Percentiles rank a stretch among this genome's conserved stretches.
Conservation (phyloP, 192 early-diverging fungal genomes). For the Fimicolochytrium jonesii region DNA sequence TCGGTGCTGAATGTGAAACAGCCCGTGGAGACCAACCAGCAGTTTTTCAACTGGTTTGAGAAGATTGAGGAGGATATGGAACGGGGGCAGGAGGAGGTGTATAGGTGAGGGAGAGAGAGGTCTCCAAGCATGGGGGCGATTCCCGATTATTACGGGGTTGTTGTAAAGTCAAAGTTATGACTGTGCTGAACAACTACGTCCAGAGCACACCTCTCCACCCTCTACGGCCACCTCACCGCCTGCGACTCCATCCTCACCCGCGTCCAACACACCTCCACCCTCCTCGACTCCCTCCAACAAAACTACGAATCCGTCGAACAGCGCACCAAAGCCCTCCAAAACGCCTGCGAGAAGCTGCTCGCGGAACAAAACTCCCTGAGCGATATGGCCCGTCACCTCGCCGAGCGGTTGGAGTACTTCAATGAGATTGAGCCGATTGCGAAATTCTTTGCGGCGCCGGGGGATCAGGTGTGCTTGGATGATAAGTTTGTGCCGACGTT, state of each 20-base stretch:
- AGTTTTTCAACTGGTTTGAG: constrained; percentile 96
- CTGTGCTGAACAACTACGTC: too few relatives aligned
- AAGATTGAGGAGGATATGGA: constrained; percentile 76
- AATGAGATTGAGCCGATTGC: constrained; percentile 80
- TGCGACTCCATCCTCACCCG: constrained; percentile 65
- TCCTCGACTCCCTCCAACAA: constrained; percentile 60
- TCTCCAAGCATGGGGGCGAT: background rate
- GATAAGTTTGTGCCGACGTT: constrained; percentile 78
- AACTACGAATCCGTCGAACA: constrained; percentile 78
- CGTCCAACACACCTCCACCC: constrained; percentile 48
- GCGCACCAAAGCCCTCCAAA: constrained; percentile 71
- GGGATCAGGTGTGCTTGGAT: constrained; percentile 77
- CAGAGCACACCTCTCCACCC: constrained; percentile 58
- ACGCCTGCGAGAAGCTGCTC: constrained; percentile 75
- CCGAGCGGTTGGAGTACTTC: constrained; percentile 68
- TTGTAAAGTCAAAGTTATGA: background rate
- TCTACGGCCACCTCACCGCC: constrained; percentile 54
- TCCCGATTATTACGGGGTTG: constrained; percentile 11
- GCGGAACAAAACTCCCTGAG: constrained; percentile 62
- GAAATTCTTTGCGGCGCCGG: constrained; percentile 74
- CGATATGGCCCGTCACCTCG: constrained; percentile 53
- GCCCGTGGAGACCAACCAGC: constrained; percentile 76
- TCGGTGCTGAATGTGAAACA: background rate
- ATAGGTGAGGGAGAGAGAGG: constrained; percentile 68
- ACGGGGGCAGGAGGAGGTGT: constrained; percentile 79